These are phyloP conservation scores for Vanrija sp. DNA, from an alignment of 1,284 basidiomycete species.

Conservation along the genomic window DNA sequence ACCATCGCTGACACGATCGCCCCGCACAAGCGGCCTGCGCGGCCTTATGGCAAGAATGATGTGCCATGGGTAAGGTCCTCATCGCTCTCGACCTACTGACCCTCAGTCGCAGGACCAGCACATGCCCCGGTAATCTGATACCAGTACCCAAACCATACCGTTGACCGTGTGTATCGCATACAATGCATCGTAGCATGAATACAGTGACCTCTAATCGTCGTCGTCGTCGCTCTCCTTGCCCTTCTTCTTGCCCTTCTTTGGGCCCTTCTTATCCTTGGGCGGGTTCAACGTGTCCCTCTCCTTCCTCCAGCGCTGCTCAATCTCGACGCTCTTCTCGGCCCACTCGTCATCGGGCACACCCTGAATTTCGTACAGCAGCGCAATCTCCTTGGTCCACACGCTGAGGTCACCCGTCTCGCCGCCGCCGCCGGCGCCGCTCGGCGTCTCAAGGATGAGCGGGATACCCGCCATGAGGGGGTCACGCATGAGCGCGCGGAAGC, in stretches of 20 bases:
- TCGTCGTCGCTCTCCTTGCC: constrained; percentile 2
- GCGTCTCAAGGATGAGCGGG: constrained; percentile 79
- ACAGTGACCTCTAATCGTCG: too few relatives aligned
- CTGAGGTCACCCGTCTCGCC: constrained; percentile 49
- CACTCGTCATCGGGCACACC: constrained; percentile 37
- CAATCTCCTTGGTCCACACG: constrained; percentile 71
- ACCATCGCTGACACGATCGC: constrained; percentile 35
- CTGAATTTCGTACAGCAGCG: constrained; percentile 49
- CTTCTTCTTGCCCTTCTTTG: constrained; percentile 15
- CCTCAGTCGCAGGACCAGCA: constrained; percentile 12
- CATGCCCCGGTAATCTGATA: background rate
- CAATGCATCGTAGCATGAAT: too few relatives aligned
- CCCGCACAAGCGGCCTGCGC: constrained; percentile 39
- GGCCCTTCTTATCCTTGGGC: constrained; percentile 33
- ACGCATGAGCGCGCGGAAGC: constrained; percentile 65
- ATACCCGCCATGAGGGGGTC: constrained; percentile 66
- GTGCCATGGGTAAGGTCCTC: constrained; percentile 39
- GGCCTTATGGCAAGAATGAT: constrained; percentile 32
- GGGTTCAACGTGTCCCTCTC: constrained; percentile 39
- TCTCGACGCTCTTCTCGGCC: constrained; percentile 32
- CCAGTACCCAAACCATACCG: background rate
- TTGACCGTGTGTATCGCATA: background rate
- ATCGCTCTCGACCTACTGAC: background rate
- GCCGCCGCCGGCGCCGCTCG: constrained; percentile 30
- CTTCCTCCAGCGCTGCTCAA: constrained; percentile 34